These are phyloP conservation scores for Ustilago esculenta DNA, from an alignment of 1,284 basidiomycete species.

Conservation along the genomic window DNA sequence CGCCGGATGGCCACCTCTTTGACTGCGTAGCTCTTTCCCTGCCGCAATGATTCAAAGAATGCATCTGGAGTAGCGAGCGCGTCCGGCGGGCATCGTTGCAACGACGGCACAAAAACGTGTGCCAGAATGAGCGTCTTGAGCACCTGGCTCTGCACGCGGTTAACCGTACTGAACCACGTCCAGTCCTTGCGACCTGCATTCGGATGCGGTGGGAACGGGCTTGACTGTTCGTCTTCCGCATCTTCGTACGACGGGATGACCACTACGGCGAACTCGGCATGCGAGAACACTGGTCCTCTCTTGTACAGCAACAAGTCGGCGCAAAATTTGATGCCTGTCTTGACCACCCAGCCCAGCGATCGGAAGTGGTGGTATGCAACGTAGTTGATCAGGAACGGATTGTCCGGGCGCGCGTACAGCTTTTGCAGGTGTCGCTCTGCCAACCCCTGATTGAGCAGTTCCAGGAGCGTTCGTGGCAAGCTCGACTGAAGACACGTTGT, in stretches of 20 bases:
- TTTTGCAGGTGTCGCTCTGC: constrained; percentile 27
- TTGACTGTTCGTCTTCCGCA: constrained; percentile 73
- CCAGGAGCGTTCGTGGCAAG: constrained; percentile 20
- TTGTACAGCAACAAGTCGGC: constrained; percentile 95
- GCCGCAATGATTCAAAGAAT: constrained; percentile 72
- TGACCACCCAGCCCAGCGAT: constrained; percentile 97
- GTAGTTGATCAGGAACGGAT: constrained; percentile 91
- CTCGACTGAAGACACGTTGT: constrained; percentile 36
- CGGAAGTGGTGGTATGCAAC: constrained; percentile 93
- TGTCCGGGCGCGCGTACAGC: constrained; percentile 72
- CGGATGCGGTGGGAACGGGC: constrained; percentile 54
- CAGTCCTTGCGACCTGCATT: constrained; percentile 74
- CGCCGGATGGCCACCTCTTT: constrained; percentile 85
- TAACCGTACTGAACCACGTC: constrained; percentile 96
- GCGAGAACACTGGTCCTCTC: constrained; percentile 90
- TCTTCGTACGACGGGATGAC: constrained; percentile 90
- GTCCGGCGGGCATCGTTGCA: constrained; percentile 29
- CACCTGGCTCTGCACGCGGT: constrained; percentile 95
- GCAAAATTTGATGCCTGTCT: constrained; percentile 96
- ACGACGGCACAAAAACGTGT: constrained; percentile 58
- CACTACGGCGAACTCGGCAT: constrained; percentile 94
- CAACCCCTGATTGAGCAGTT: constrained; percentile 24
- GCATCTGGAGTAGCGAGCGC: constrained; percentile 64
- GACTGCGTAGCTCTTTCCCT: constrained; percentile 74
- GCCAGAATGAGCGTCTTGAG: constrained; percentile 74